A percentile compares a stretch with the other conserved stretches of the same genome.
Conservation (phyloP, 2,329 filamentous ascomycete species). For the Paraphoma chrysanthemicola region DNA sequence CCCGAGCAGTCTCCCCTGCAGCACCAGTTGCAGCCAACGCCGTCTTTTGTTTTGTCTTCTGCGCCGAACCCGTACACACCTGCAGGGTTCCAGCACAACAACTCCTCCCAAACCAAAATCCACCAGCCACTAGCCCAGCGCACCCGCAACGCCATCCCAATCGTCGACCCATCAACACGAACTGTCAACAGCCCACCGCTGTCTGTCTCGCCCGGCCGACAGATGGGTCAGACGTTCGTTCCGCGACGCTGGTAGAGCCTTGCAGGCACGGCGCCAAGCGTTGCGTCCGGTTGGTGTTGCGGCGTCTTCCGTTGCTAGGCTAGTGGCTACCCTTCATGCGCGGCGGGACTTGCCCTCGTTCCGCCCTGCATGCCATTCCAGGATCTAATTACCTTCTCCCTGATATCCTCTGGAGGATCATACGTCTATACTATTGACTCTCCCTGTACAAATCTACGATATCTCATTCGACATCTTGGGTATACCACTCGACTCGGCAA, state of each 20-base stretch:
- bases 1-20: constrained; percentile 91
- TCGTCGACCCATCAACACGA: constrained; percentile 94
- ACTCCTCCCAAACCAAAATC: constrained; percentile 73
- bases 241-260: constrained; percentile 56
- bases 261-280: constrained; percentile 41
- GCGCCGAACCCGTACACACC: constrained; percentile 64
- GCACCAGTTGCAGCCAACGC: constrained; percentile 75
- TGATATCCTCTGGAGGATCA: constrained; percentile 50
- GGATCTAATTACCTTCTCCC: constrained; percentile 46
- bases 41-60: constrained; percentile 74
- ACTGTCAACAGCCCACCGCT: constrained; percentile 89
- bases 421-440: constrained; percentile 48
- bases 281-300: constrained; percentile 42
- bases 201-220: constrained; percentile 69
- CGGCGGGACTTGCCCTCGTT: constrained; percentile 7
- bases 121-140: constrained; percentile 91
- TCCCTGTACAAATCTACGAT: constrained; percentile 53
- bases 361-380: constrained; percentile 12
- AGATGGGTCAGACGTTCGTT: constrained; percentile 63
- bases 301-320: constrained; percentile 48
- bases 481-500: constrained; percentile 50
- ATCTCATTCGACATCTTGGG: constrained; percentile 50
- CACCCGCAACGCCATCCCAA: constrained; percentile 93
- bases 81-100: constrained; percentile 65
- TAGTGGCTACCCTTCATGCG: constrained; percentile 44